These are phyloP conservation scores for Thelonectria discophora DNA, from an alignment of 2,329 filamentous ascomycete species.

Conservation along the genomic window DNA sequence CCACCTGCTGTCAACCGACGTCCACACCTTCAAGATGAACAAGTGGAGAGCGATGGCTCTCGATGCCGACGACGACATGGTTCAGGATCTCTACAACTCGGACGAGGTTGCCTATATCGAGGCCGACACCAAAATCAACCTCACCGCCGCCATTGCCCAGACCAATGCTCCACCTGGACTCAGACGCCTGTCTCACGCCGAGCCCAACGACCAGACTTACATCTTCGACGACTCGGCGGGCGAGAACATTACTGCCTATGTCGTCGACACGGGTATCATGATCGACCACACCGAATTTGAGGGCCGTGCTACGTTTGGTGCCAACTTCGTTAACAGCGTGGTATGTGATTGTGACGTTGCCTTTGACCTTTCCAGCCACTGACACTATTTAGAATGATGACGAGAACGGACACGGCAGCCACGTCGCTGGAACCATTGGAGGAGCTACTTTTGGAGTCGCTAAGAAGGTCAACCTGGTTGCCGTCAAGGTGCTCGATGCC, in stretches of 20 bases:
- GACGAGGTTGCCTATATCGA: conserved; percentile 63
- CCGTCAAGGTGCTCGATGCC: conserved; percentile 69
- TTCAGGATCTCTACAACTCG: conserved; percentile 58
- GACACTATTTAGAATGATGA: conserved; percentile 54
- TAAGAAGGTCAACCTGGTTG: conserved; percentile 55
- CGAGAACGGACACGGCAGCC: conserved; percentile 70
- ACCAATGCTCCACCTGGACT: conserved; percentile 63
- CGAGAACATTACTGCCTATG: conserved; percentile 66
- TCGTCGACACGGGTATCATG: conserved; percentile 72
- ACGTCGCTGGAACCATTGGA: conserved; percentile 70
- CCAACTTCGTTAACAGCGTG: conserved; percentile 59
- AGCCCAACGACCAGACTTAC: conserved; percentile 45
- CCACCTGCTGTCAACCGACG: conserved; percentile 56
- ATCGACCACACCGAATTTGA: conserved; percentile 64
- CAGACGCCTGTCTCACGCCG: conserved; percentile 59
- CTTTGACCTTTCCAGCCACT: background rate
- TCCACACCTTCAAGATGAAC: conserved; percentile 58
- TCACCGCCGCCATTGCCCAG: conserved; percentile 58
- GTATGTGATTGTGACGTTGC: conserved; percentile 46
- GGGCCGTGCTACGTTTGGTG: conserved; percentile 62
- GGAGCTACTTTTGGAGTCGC: conserved; percentile 70
- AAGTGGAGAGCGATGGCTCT: conserved; percentile 63
- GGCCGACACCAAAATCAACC: conserved; percentile 59
- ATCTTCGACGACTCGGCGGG: conserved; percentile 63
- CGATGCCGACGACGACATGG: conserved; percentile 61